These are phyloP conservation scores for Coemansia nantahalensis DNA, from an alignment of 192 early-diverging fungal genomes.

Conservation along the genomic window DNA sequence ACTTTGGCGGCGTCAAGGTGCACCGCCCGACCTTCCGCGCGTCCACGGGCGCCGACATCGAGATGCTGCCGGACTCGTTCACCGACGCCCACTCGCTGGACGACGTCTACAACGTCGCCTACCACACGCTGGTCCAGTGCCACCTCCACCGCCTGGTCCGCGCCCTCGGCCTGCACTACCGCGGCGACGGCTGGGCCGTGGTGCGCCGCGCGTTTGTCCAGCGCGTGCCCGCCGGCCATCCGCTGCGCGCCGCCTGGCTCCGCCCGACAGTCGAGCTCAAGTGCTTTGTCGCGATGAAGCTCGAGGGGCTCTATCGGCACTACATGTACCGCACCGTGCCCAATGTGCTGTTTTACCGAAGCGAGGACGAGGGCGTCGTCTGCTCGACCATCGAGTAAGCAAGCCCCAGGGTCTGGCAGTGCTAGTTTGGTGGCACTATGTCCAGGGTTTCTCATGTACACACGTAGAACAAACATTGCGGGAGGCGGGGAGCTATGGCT, in stretches of 20 bases:
- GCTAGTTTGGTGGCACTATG: too few species aligned
- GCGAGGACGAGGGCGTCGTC: slow-evolving; percentile 26
- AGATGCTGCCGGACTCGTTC: slow-evolving; percentile 56
- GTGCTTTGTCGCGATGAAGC: slow-evolving; percentile 67
- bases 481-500: not conserved
- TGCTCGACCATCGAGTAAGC: not conserved
- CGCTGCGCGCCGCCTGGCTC: slow-evolving; percentile 53
- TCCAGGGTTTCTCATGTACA: too few species aligned
- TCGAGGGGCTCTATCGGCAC: slow-evolving; percentile 65
- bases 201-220: slow-evolving; percentile 52
- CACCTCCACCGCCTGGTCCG: slow-evolving; percentile 63
- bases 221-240: slow-evolving; percentile 49
- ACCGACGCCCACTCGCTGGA: slow-evolving; percentile 53
- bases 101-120: slow-evolving; percentile 58
- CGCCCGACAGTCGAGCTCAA: slow-evolving; percentile 53
- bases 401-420: too few species aligned
- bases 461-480: not conserved
- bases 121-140: slow-evolving; percentile 62
- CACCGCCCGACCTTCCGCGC: slow-evolving; percentile 54
- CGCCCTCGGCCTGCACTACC: slow-evolving; percentile 58
- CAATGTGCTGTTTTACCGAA: slow-evolving; percentile 45
- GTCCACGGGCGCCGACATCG: slow-evolving; percentile 50
- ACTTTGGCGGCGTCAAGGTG: slow-evolving; percentile 68
- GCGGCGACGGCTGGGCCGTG: slow-evolving; percentile 59
- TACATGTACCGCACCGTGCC: slow-evolving; percentile 48